These are phyloP conservation scores for Colletotrichum musicola DNA, from an alignment of 2,329 filamentous ascomycete genomes.

Conservation along the genomic window DNA sequence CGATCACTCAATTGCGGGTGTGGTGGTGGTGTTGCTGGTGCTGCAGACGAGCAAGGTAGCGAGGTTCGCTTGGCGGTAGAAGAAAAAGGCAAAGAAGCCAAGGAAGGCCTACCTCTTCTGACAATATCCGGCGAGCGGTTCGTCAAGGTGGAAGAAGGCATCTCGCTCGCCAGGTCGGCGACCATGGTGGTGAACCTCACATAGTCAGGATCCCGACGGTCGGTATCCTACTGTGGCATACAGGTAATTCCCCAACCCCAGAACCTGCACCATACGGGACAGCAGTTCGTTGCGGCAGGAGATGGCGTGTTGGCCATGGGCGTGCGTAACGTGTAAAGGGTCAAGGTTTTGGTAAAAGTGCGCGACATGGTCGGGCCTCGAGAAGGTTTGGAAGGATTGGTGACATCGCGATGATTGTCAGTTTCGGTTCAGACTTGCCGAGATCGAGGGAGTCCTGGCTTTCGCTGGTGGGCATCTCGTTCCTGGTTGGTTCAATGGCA, in stretches of 20 bases:
- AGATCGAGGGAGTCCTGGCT: slow-evolving; percentile 8
- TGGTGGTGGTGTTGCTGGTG: background rate
- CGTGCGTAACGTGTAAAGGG: background rate
- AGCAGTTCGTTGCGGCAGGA: slow-evolving; percentile 14
- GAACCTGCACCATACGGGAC: background rate
- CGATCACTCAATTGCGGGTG: no score
- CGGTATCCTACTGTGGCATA: no score
- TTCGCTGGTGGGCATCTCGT: background rate
- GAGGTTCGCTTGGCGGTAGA: background rate
- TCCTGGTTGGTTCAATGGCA: background rate
- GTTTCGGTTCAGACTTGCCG: slow-evolving; percentile 20
- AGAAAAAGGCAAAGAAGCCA: slow-evolving; percentile 11
- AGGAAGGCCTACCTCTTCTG: slow-evolving; percentile 9
- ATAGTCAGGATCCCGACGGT: background rate
- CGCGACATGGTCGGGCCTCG: background rate
- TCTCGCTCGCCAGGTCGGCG: background rate
- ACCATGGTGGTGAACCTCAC: background rate
- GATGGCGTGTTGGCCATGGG: no score
- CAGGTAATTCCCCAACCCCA: background rate
- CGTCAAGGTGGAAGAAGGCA: slow-evolving; percentile 18
- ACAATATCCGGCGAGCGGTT: slow-evolving; percentile 12
- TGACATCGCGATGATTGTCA: slow-evolving; percentile 15
- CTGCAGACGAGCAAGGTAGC: background rate
- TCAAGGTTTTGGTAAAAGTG: background rate
- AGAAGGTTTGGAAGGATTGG: slow-evolving; percentile 8